A percentile compares a stretch with the other conserved stretches of the same genome.
Evolutionary conservation across 2,329 filamentous ascomycete species (phyloP).

Genomic region (Neonectria faginata): DNA sequence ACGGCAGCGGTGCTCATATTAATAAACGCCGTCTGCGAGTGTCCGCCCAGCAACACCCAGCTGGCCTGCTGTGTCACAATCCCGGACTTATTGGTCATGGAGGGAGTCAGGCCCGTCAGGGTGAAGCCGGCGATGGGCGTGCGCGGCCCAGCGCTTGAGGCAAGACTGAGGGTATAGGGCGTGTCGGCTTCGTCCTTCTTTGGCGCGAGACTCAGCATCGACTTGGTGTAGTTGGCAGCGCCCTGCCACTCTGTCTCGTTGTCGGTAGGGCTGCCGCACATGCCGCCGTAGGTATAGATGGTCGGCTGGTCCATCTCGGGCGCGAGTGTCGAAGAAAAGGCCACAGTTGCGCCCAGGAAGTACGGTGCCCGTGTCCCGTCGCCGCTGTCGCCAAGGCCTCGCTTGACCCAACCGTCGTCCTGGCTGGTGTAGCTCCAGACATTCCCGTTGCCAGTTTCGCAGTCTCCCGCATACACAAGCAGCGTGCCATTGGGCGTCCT

Average conservation of each 20-base stretch:
- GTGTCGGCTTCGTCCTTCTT: conserved; percentile 44
- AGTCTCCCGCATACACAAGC: conserved; percentile 80
- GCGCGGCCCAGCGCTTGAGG: conserved; percentile 68
- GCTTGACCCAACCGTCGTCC: conserved; percentile 39
- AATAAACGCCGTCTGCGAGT: conserved; percentile 85
- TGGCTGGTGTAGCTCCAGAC: conserved; percentile 73
- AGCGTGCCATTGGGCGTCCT: conserved; percentile 77
- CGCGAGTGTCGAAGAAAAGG: conserved; percentile 73
- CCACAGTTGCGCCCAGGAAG: conserved; percentile 68
- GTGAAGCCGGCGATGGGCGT: conserved; percentile 89
- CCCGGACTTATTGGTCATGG: conserved; percentile 75
- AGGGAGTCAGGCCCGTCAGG: conserved; percentile 78
- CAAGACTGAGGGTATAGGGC: conserved; percentile 52
- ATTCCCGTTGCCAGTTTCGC: conserved; percentile 64
- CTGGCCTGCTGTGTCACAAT: conserved; percentile 78
- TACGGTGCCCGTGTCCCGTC: conserved; percentile 54
- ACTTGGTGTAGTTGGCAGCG: conserved; percentile 80
- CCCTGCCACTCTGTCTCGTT: conserved; percentile 69
- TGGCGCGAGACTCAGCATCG: conserved; percentile 77
- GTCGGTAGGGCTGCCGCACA: conserved; percentile 74
- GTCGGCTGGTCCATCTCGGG: conserved; percentile 65
- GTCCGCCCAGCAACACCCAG: conserved; percentile 86
- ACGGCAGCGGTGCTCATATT: conserved; percentile 94
- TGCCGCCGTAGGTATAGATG: conserved; percentile 86
- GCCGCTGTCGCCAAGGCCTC: conserved; percentile 35